Percentiles rank a stretch among this genome's conserved stretches.
Evolutionary conservation across 371 early-diverging fungal genomes (phyloP).

Genomic region (Rhizomucor miehei): DNA sequence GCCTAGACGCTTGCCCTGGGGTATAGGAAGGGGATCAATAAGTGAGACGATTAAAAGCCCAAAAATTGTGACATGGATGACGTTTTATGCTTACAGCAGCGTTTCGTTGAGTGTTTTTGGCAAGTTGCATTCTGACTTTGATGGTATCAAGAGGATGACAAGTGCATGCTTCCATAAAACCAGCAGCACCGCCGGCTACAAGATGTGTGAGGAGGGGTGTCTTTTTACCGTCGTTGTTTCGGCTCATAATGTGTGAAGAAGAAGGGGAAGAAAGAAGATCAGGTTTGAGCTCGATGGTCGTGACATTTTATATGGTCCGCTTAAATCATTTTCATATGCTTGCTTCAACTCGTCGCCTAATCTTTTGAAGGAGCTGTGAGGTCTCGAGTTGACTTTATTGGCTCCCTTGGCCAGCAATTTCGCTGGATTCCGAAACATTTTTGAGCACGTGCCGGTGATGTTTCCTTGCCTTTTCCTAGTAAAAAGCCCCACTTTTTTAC

Average conservation of each 20-base stretch:
- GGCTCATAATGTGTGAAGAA: constrained; percentile 28
- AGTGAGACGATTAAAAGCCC: background rate
- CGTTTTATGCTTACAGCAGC: constrained; percentile 32
- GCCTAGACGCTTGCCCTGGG: constrained; percentile 47
- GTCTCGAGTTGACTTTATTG: no score
- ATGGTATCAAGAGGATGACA: constrained; percentile 99
- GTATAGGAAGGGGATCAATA: background rate
- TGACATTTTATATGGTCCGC: constrained; percentile 4
- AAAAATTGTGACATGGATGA: background rate
- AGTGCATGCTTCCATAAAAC: constrained; percentile 88
- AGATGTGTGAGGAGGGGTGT: constrained; percentile 66
- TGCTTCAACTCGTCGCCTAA: no score
- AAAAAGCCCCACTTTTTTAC: no score
- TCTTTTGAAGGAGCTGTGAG: no score
- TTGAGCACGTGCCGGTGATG: no score
- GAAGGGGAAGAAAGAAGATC: constrained; percentile 9
- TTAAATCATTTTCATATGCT: constrained; percentile 1
- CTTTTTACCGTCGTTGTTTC: constrained; percentile 31
- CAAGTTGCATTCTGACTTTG: constrained; percentile 93
- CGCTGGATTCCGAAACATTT: no score
- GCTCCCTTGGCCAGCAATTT: no score
- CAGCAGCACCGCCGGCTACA: constrained; percentile 92
- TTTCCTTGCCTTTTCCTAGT: no score
- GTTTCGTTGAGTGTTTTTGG: constrained; percentile 44
- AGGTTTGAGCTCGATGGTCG: background rate